Evolutionary conservation across 2,329 filamentous ascomycete genomes (phyloP).

Genomic region (Neopestalotiopsis rosae): DNA sequence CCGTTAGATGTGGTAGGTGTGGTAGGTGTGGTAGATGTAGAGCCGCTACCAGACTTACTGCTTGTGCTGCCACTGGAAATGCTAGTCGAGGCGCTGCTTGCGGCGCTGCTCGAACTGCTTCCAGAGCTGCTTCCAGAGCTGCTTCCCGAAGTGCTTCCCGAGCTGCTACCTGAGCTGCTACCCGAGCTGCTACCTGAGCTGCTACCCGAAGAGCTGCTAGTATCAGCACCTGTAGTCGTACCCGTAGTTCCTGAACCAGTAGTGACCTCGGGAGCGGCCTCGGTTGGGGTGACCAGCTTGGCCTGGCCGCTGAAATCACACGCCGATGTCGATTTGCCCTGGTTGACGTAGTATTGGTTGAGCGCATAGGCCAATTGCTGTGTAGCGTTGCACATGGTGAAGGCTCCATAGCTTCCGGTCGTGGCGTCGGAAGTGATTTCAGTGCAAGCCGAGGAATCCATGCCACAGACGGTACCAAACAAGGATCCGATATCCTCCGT

Average conservation of each 20-base stretch:
- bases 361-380: constrained; percentile 63
- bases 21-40: neutral
- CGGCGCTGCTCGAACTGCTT: neutral
- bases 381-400: constrained; percentile 63
- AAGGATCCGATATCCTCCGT: constrained; percentile 56
- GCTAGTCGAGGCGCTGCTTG: neutral
- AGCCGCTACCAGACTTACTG: neutral
- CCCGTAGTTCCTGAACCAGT: neutral
- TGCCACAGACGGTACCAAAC: constrained; percentile 40
- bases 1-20: neutral
- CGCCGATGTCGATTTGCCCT: constrained; percentile 49
- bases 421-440: constrained; percentile 59
- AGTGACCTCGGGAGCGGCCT: constrained; percentile 15
- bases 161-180: neutral
- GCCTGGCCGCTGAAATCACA: constrained; percentile 63
- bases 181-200: neutral
- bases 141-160: constrained; percentile 20
- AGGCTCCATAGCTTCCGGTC: constrained; percentile 60
- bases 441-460: constrained; percentile 49
- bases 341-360: constrained; percentile 58
- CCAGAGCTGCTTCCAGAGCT: constrained; percentile 22
- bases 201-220: neutral
- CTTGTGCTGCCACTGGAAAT: constrained; percentile 2
- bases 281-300: constrained; percentile 37
- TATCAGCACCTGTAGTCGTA: neutral